Conservation (phyloP, 257 asterid genomes). For the Solanum ahanhuiri region DNA sequence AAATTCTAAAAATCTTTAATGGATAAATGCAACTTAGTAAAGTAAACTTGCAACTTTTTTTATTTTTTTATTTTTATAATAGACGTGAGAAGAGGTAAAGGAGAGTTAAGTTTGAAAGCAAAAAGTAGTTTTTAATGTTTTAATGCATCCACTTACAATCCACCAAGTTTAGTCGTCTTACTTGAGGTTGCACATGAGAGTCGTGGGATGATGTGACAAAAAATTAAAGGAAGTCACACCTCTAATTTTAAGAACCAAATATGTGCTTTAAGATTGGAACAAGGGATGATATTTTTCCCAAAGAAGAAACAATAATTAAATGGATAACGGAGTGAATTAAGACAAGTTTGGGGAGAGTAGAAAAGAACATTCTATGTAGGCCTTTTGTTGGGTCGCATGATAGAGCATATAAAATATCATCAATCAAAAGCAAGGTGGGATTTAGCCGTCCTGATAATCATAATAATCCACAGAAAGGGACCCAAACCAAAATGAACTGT, state of each 20-base stretch:
- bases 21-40: background rate
- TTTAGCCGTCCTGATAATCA: slow-evolving; percentile 5
- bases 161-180: background rate
- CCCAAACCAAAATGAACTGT: slow-evolving; percentile 15
- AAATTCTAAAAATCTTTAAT: background rate
- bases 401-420: background rate
- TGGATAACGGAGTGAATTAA: slow-evolving; percentile 4
- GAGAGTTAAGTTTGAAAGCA: background rate
- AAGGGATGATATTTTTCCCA: background rate
- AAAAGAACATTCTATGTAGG: slow-evolving; percentile 21
- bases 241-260: background rate
- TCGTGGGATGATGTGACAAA: background rate
- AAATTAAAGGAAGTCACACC: background rate
- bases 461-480: slow-evolving; percentile 4
- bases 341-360: background rate
- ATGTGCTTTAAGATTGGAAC: background rate
- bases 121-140: background rate
- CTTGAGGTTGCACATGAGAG: background rate
- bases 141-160: background rate
- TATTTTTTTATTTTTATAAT: background rate
- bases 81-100: background rate
- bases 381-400: slow-evolving; percentile 12
- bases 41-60: background rate
- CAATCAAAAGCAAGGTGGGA: background rate
- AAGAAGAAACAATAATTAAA: background rate